A percentile compares a stretch with the other conserved stretches of the same genome.
These are phyloP conservation scores for Lepiota brunneoincarnata DNA, from an alignment of 768 basidiomycete species.

Conservation along the genomic window DNA sequence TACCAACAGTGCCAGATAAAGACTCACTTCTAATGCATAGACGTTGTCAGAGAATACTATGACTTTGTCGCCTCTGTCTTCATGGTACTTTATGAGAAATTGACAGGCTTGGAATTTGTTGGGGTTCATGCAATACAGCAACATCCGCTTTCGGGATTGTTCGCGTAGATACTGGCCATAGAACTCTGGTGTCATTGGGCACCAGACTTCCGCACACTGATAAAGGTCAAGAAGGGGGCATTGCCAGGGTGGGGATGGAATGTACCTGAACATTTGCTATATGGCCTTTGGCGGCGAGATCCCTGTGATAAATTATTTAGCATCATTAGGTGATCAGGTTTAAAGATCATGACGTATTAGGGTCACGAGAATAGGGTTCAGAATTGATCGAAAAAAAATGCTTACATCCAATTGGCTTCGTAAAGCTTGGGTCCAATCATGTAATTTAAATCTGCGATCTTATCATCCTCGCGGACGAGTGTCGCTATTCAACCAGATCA, in stretches of 20 bases:
- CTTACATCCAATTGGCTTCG: constrained; percentile 98
- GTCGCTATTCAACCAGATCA: constrained; percentile 58
- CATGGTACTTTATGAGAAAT: constrained; percentile 97
- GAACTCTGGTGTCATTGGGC: constrained; percentile 99
- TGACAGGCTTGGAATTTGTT: constrained; percentile 99
- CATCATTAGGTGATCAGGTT: constrained; percentile 14
- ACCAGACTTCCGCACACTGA: constrained; percentile 99
- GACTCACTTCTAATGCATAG: constrained; percentile 86
- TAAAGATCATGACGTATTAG: constrained; percentile 4
- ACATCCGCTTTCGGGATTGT: constrained; percentile 89
- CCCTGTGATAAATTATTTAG: constrained; percentile 38
- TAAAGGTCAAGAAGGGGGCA: constrained; percentile 1
- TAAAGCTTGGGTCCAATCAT: constrained; percentile 99
- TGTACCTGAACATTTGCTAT: constrained; percentile 99
- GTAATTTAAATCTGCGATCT: constrained; percentile 97
- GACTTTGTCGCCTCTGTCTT: constrained; percentile 96
- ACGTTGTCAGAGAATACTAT: constrained; percentile 99
- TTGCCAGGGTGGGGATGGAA: constrained; percentile 10
- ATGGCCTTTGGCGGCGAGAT: constrained; percentile 97
- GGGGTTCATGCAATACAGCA: constrained; percentile 99
- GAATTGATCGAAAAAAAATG: constrained; percentile 7
- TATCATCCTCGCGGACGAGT: constrained; percentile 97
- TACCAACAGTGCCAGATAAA: background rate
- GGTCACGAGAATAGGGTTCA: background rate
- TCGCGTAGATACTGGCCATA: constrained; percentile 96